Conservation (phyloP, 225 moss, liverwort and hornwort genomes). For the Bryum argenteum region DNA sequence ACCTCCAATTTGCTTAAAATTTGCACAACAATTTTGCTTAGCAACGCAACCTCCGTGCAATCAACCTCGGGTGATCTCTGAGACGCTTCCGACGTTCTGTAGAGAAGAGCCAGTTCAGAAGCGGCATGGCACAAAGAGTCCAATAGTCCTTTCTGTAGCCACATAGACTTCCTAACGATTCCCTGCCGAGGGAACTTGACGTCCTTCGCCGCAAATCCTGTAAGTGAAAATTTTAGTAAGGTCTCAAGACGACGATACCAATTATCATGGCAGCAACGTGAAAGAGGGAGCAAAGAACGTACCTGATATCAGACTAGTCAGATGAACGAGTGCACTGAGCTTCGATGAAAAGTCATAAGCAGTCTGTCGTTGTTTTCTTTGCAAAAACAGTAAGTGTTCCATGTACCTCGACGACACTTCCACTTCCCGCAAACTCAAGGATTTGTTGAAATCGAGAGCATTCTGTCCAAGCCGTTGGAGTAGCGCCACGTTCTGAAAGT, state of each 20-base stretch:
- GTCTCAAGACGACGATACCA: slow-evolving; percentile 21
- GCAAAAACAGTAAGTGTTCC: slow-evolving; percentile 81
- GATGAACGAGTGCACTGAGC: slow-evolving; percentile 55
- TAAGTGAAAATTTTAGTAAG: slow-evolving; percentile 29
- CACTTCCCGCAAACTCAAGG: slow-evolving; percentile 84
- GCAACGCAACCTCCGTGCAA: slow-evolving; percentile 55
- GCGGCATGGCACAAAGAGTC: slow-evolving; percentile 70
- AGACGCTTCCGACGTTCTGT: slow-evolving; percentile 61
- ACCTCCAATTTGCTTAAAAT: slow-evolving; percentile 45
- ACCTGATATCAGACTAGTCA: slow-evolving; percentile 57
- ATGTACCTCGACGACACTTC: slow-evolving; percentile 68
- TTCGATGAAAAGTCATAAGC: slow-evolving; percentile 64
- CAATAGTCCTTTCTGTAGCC: slow-evolving; percentile 77
- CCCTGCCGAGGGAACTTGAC: slow-evolving; percentile 44
- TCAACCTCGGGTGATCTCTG: slow-evolving; percentile 58
- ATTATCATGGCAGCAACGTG: slow-evolving; percentile 22
- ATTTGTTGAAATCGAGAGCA: slow-evolving; percentile 76
- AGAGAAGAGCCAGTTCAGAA: slow-evolving; percentile 67
- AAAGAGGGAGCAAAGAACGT: slow-evolving; percentile 21
- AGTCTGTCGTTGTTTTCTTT: slow-evolving; percentile 72
- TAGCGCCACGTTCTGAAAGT: slow-evolving; percentile 86
- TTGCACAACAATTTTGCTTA: slow-evolving; percentile 42
- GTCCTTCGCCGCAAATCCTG: slow-evolving; percentile 49
- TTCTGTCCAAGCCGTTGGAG: slow-evolving; percentile 73
- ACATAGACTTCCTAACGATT: slow-evolving; percentile 62